Conservation (phyloP, 495 filamentous ascomycete species). For the Hyaloscypha hepaticicola region DNA sequence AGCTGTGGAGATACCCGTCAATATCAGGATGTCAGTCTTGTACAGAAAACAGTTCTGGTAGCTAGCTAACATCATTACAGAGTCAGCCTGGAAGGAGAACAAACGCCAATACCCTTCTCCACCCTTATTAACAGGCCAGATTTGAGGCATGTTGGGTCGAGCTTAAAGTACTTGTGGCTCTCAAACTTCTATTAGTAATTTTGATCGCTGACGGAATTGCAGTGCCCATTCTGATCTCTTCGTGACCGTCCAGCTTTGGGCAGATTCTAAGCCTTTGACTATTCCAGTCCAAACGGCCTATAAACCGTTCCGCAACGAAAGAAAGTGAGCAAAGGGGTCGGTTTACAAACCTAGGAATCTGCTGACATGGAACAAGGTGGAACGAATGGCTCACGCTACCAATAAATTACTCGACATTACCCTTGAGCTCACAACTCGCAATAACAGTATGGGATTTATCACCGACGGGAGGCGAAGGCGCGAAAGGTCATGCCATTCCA, state of each 20-base stretch:
- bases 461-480: slow-evolving; percentile 63
- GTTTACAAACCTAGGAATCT: neutral
- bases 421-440: slow-evolving; percentile 77
- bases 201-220: slow-evolving; percentile 6
- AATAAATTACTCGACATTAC: slow-evolving; percentile 74
- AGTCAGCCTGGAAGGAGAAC: slow-evolving; percentile 83
- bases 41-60: neutral
- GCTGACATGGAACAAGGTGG: slow-evolving; percentile 55
- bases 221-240: slow-evolving; percentile 82
- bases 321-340: slow-evolving; percentile 38
- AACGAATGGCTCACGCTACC: slow-evolving; percentile 95
- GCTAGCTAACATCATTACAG: slow-evolving; percentile 43
- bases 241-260: slow-evolving; percentile 89
- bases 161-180: slow-evolving; percentile 47
- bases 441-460: slow-evolving; percentile 96
- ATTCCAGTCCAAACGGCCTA: slow-evolving; percentile 91
- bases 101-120: slow-evolving; percentile 74
- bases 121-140: slow-evolving; percentile 74
- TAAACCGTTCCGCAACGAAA: slow-evolving; percentile 75
- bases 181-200: slow-evolving; percentile 11
- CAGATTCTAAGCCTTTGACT: slow-evolving; percentile 90
- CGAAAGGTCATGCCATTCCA: slow-evolving; percentile 73
- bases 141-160: slow-evolving; percentile 81
- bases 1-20: slow-evolving; percentile 71
- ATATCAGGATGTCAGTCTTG: slow-evolving; percentile 73